Percentiles rank a stretch among this genome's conserved stretches.
Evolutionary conservation across 169 alveolate species (phyloP).

Genomic region (Plasmodium inui): DNA sequence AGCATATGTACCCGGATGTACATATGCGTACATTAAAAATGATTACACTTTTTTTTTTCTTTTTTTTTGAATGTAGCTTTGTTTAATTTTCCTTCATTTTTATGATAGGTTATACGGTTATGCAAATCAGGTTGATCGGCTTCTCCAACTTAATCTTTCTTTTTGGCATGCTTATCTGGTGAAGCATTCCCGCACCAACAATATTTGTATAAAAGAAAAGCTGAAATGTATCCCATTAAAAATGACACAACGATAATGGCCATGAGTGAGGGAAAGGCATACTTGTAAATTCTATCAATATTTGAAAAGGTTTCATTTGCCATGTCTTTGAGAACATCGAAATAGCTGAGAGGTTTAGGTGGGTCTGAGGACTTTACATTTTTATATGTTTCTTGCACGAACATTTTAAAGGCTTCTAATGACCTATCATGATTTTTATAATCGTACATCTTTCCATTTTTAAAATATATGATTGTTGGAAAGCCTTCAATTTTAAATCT

Average conservation of each 20-base stretch:
- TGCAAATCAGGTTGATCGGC: background rate
- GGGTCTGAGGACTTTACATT: conserved; percentile 35
- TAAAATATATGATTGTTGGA: conserved; percentile 95
- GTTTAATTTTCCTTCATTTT: background rate
- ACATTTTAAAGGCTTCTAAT: conserved; percentile 78
- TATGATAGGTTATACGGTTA: background rate
- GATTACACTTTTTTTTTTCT: background rate
- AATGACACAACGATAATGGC: conserved; percentile 36
- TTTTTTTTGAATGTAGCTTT: background rate
- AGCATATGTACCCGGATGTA: background rate
- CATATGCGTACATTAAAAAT: conserved; percentile 1
- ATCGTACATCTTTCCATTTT: conserved; percentile 92
- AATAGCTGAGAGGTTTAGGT: conserved; percentile 47
- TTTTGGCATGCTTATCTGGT: background rate
- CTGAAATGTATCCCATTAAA: conserved; percentile 1
- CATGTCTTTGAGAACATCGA: conserved; percentile 47
- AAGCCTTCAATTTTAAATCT: conserved; percentile 93
- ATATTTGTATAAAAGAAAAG: conserved; percentile 11
- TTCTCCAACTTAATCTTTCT: background rate
- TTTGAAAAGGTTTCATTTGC: conserved; percentile 30
- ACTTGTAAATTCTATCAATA: conserved; percentile 63
- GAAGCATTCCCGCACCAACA: background rate
- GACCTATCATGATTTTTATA: conserved; percentile 82
- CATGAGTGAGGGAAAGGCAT: conserved; percentile 57
- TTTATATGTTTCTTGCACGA: conserved; percentile 76